Evolutionary conservation across 257 asterid genomes (phyloP).

Genomic region (Lithospermum erythrorhizon): DNA sequence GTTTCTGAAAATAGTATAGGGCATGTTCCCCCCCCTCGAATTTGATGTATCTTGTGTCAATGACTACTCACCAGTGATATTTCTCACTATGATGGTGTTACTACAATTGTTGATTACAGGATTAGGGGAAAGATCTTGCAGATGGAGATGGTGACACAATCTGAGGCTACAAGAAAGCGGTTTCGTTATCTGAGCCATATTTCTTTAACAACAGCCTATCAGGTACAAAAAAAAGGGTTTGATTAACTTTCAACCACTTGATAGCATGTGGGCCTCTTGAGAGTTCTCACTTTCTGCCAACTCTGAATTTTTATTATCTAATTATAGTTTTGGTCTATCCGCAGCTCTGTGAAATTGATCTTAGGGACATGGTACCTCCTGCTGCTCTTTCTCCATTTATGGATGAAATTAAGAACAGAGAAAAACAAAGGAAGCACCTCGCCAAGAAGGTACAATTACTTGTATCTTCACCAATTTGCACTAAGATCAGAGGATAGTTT

Average conservation of each 20-base stretch:
- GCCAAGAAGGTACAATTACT: conserved; percentile 58
- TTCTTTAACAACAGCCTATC: conserved; percentile 82
- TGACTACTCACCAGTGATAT: not conserved
- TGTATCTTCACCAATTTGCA: not conserved
- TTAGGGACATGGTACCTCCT: conserved; percentile 48
- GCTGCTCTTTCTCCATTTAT: conserved; percentile 79
- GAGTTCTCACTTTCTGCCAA: not conserved
- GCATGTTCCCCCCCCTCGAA: not conserved
- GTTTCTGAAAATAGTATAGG: not conserved
- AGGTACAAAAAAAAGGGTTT: conserved; percentile 31
- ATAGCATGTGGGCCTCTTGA: not conserved
- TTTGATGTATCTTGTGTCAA: not conserved
- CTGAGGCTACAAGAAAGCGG: conserved; percentile 81
- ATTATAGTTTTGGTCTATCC: conserved; percentile 9
- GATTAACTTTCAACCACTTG: not conserved
- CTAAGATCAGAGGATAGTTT: not conserved
- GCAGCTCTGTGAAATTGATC: conserved; percentile 87
- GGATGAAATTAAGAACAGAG: conserved; percentile 89
- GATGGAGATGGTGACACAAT: conserved; percentile 73
- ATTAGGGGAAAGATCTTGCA: conserved; percentile 75
- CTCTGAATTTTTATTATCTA: conserved; percentile 2
- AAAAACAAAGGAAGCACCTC: conserved; percentile 65
- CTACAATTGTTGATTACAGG: conserved; percentile 36
- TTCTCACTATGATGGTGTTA: conserved; percentile 8
- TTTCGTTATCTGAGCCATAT: conserved; percentile 92